phyloP scores from a whole-genome alignment of 306 rosid species.

The Alnus rubra region DNA sequence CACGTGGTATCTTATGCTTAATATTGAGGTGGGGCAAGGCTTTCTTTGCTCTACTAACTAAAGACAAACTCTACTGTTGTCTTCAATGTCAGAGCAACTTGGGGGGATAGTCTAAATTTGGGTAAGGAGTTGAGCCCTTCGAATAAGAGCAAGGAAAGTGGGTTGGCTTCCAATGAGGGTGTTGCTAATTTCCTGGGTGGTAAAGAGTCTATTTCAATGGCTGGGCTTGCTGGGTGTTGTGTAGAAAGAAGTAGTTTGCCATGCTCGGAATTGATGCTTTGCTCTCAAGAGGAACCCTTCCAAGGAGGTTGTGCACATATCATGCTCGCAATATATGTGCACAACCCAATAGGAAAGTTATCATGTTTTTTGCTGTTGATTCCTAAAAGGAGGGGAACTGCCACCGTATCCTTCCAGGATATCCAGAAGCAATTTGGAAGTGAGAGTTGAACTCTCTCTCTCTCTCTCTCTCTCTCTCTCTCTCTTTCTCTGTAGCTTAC shows the following conservation, averaged over 20 bases:
- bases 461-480: neutral
- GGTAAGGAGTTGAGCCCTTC: no score
- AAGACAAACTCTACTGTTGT: neutral
- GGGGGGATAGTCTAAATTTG: no score
- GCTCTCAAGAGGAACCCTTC: no score
- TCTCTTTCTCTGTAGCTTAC: neutral
- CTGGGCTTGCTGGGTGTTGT: no score
- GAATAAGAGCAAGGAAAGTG: no score
- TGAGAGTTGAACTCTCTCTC: conserved; percentile 49
- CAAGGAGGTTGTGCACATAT: no score
- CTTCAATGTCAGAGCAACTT: no score
- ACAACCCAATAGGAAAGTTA: neutral
- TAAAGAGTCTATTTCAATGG: no score
- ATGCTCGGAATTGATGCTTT: no score
- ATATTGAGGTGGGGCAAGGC: neutral
- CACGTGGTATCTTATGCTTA: neutral
- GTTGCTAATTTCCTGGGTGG: no score
- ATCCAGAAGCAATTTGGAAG: conserved; percentile 59
- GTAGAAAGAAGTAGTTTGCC: no score
- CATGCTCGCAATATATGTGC: neutral
- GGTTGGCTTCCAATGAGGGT: no score
- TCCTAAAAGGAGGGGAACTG: conserved; percentile 80
- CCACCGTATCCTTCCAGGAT: conserved; percentile 79
- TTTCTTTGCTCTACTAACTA: neutral
- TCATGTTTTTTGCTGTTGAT: neutral